Base-by-base conservation (phyloP, 2,329 filamentous ascomycete genomes). In the Fusarium goolgardi region DNA sequence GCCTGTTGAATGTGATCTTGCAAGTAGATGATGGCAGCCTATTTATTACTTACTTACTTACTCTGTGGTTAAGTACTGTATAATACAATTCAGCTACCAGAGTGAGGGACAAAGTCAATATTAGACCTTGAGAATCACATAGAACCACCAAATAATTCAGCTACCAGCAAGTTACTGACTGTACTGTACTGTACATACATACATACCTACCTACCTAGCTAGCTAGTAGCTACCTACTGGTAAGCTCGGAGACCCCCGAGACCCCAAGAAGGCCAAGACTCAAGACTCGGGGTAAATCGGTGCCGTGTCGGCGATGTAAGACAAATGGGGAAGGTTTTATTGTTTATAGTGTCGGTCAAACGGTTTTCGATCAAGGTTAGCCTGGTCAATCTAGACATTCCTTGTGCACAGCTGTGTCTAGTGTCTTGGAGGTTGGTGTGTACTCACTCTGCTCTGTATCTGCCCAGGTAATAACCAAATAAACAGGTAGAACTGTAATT, bases 301-400 rank as follows among this genome's bases (percentile, higher is more conserved):
- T 21, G 50, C 55, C 40, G 39, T 18, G 41, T 39, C 61, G 60
- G 62, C 16, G 12, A n/a, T 55, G 47, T 43, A 46, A 55, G 49
- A 65, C 67, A 51, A 56, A 70, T 65, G 49, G 31, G 63, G 66
- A 59, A 70, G 56, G 67, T 63, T 63, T 69, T 70, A 23, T 34
- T 23, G 32, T 25, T 31, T 27, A 44, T 64, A 64, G 61, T 60
- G 61, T 13, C 60, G 54, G 61, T 41, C 53, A 54, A 47, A 44
- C 21, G 46, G 29, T 46, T 53, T 59, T 37, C 16, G 23, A 37
- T 40, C 55, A 32, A 25, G 23, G 32, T 20, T 46, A 35, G 29
- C 43, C 47, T 51, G 34, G 23, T 13, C 47, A 40, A 40, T 21
- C 35, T 39, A 39, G 35, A 39, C n/a, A 39, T 39, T 39, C 35